Evolutionary conservation across 2,329 filamentous ascomycete species (phyloP), one percentile per base, ranked within the genome.

Genomic region (Atkinsonella texensis): DNA sequence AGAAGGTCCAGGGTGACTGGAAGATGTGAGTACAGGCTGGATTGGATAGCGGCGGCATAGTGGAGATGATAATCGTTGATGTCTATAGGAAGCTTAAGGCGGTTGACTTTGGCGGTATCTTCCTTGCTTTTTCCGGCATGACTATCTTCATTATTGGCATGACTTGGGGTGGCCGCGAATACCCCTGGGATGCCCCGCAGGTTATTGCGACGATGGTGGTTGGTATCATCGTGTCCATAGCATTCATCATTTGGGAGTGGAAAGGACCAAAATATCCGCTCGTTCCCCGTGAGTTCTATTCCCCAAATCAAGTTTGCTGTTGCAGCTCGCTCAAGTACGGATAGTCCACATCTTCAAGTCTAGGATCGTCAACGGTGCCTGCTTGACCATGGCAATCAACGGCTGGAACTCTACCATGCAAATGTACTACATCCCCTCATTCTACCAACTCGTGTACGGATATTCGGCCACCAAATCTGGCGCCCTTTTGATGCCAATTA

Each of bases 351-450:
- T 82, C 15, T 79, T 80, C 68, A 72, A 71, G 56, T 70, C 68
- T 1, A 66, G 64, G 15, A 75, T 79, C 32, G 74, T 79, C 32
- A 76, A 76, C 38, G 76, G 77, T 1, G 74, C 75, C 1, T 78
- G 74, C 53, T 55, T 80, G 17, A 78, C 74, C 15, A 78, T 77
- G 74, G 74, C 75, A 38, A 72, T 80, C 58, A 79, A 79, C 48
- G 76, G 77, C 3, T 80, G 77, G 76, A 79, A 79, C 55, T 79
- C 79, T 51, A 66, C 79, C 23, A 71, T 77, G n/a, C 76, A 80
- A 54, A 65, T 76, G 8, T 76, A 75, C 55, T 75, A 70, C 52
- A 68, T 73, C 4, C 70, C 70, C 0, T 65, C 68, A 0, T 74
- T 74, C 54, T 74, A 74, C 54, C 73, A 74, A 49, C 67, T 74